A percentile compares a stretch with the other conserved stretches of the same genome.
phyloP scores from a whole-genome alignment of 257 asterid species.

The Rubia yunnanensis region DNA sequence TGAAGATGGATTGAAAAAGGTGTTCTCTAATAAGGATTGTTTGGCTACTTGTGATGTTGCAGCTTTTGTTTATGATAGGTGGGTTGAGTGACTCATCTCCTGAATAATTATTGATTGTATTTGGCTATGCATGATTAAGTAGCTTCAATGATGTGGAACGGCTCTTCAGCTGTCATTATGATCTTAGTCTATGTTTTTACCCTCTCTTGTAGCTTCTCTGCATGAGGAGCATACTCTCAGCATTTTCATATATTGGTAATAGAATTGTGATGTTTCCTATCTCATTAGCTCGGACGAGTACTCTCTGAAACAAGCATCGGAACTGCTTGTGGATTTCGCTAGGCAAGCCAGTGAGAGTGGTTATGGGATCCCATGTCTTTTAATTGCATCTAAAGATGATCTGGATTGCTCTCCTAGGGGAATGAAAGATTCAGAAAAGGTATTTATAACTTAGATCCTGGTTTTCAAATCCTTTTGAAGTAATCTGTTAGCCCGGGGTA shows the following conservation, averaged over 20 bases:
- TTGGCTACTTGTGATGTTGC: constrained; percentile 85
- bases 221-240: no score
- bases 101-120: neutral
- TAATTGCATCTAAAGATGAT: constrained; percentile 89
- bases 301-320: constrained; percentile 68
- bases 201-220: neutral
- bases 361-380: constrained; percentile 75
- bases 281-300: constrained; percentile 63
- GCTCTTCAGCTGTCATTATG: neutral
- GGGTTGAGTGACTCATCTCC: constrained; percentile 7
- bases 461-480: neutral
- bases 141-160: neutral
- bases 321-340: constrained; percentile 62
- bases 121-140: neutral
- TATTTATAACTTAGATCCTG: constrained; percentile 16
- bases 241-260: neutral
- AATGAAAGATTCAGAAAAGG: constrained; percentile 69
- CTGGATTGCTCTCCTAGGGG: constrained; percentile 47
- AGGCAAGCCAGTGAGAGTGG: constrained; percentile 74
- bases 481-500: neutral
- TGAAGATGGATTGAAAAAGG: constrained; percentile 60
- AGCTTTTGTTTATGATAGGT: constrained; percentile 89
- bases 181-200: neutral
- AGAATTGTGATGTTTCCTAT: constrained; percentile 5
- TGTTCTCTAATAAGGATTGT: constrained; percentile 59